Conservation (phyloP, 495 filamentous ascomycete species). For the Aspergillus haitiensis region DNA sequence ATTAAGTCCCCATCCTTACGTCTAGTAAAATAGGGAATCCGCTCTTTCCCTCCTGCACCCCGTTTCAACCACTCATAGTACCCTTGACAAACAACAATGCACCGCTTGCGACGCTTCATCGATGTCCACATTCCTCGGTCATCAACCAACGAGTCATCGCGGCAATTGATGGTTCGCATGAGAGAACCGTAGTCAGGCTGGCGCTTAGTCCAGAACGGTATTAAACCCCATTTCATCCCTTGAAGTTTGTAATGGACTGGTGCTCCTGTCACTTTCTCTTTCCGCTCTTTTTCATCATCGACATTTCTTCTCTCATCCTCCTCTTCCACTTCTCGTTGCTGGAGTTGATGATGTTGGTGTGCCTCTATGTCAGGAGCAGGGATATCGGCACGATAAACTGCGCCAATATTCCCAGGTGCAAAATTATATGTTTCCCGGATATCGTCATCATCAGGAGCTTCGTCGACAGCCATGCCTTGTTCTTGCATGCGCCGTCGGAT, state of each 20-base stretch:
- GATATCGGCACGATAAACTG: slow-evolving; percentile 78
- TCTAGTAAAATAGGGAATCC: slow-evolving; percentile 78
- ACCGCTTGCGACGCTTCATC: slow-evolving; percentile 87
- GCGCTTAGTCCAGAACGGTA: slow-evolving; percentile 91
- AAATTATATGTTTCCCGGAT: slow-evolving; percentile 88
- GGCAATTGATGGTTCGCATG: slow-evolving; percentile 91
- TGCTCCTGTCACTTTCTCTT: slow-evolving; percentile 31
- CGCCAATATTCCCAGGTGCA: slow-evolving; percentile 80
- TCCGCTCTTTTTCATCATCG: slow-evolving; percentile 8
- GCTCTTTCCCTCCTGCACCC: slow-evolving; percentile 67
- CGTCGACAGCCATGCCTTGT: slow-evolving; percentile 73
- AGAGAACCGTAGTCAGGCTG: slow-evolving; percentile 71
- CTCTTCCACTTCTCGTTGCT: background rate
- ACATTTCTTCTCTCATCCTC: slow-evolving; percentile 5
- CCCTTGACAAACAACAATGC: slow-evolving; percentile 81
- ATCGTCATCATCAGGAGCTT: slow-evolving; percentile 71
- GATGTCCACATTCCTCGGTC: slow-evolving; percentile 83
- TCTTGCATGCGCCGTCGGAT: slow-evolving; percentile 70
- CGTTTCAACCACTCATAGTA: slow-evolving; percentile 98
- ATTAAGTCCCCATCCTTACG: slow-evolving; percentile 81
- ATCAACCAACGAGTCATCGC: slow-evolving; percentile 79
- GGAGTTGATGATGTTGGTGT: background rate
- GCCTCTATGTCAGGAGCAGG: slow-evolving; percentile 9
- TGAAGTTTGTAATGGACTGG: slow-evolving; percentile 72
- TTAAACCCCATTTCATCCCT: slow-evolving; percentile 88